Conservation (phyloP, 352 stramenopile species). For the Globisporangium carolinianum region DNA sequence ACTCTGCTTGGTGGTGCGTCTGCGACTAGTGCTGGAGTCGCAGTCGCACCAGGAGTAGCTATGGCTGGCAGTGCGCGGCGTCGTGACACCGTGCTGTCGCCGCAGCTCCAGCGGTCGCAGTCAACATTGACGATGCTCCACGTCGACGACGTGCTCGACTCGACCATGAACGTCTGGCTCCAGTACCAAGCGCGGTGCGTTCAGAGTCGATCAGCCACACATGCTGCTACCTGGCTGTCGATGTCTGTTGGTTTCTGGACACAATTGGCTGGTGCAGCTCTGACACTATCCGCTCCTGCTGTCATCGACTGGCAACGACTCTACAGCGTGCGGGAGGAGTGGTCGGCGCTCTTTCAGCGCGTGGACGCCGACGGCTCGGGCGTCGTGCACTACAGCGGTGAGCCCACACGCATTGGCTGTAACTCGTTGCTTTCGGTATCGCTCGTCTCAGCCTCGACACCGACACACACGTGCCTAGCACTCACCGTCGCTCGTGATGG, state of each 20-base stretch:
- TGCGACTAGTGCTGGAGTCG: neutral
- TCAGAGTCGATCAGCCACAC: too few species aligned
- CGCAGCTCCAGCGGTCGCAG: constrained; percentile 7
- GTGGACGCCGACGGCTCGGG: constrained; percentile 56
- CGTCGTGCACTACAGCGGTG: constrained; percentile 53
- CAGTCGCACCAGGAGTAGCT: neutral
- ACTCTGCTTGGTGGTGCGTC: neutral
- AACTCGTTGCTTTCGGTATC: too few species aligned
- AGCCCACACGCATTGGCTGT: neutral
- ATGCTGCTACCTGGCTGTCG: neutral
- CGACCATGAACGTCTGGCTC: constrained; percentile 67
- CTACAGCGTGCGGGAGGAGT: constrained; percentile 46
- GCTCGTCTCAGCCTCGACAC: too few species aligned
- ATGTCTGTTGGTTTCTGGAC: constrained; percentile 1
- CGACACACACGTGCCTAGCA: neutral
- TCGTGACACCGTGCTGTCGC: constrained; percentile 4
- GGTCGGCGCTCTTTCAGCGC: constrained; percentile 50
- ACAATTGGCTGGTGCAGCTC: neutral
- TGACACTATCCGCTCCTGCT: too few species aligned
- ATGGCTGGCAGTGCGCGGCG: neutral
- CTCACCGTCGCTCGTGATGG: neutral
- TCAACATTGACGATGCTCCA: constrained; percentile 24
- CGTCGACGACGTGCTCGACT: constrained; percentile 63
- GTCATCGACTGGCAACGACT: too few species aligned
- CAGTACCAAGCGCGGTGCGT: constrained; percentile 48